phyloP scores from a whole-genome alignment of 805 yeast species.

The Candida bentonensis region DNA sequence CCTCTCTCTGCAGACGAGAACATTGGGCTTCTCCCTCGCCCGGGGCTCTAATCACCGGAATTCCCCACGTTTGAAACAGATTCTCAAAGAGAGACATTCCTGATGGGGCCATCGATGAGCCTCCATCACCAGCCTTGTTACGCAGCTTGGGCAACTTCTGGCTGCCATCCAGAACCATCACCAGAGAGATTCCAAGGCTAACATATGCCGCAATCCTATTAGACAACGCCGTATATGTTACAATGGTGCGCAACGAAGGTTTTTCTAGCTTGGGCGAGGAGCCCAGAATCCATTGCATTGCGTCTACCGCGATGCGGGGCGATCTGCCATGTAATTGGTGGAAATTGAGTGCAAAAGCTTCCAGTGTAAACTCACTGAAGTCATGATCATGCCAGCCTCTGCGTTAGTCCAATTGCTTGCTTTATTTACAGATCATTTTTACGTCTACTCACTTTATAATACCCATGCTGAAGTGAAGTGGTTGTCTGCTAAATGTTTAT shows the following conservation, averaged over 20 bases:
- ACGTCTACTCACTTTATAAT: no score
- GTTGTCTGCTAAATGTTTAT: no score
- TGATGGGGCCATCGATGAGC: no score
- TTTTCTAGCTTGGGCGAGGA: neutral
- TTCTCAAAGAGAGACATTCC: no score
- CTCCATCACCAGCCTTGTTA: neutral
- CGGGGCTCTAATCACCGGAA: neutral
- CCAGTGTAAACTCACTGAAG: neutral
- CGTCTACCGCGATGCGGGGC: neutral
- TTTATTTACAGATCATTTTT: no score
- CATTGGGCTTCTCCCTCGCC: conserved; percentile 1
- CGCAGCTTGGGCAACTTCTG: neutral
- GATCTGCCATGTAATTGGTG: neutral
- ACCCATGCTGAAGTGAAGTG: no score
- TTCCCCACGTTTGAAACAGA: neutral
- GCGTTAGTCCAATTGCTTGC: neutral
- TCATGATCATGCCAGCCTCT: neutral
- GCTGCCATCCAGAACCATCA: neutral
- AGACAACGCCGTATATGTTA: neutral
- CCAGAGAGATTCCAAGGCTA: neutral
- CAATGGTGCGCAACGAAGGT: neutral
- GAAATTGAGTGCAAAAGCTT: neutral
- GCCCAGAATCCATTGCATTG: neutral
- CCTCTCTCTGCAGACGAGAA: neutral
- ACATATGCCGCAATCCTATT: neutral